Percentiles rank a stretch among this genome's conserved stretches.
Conservation (phyloP, 2,329 filamentous ascomycete genomes). For the Cladophialophora chaetospira region DNA sequence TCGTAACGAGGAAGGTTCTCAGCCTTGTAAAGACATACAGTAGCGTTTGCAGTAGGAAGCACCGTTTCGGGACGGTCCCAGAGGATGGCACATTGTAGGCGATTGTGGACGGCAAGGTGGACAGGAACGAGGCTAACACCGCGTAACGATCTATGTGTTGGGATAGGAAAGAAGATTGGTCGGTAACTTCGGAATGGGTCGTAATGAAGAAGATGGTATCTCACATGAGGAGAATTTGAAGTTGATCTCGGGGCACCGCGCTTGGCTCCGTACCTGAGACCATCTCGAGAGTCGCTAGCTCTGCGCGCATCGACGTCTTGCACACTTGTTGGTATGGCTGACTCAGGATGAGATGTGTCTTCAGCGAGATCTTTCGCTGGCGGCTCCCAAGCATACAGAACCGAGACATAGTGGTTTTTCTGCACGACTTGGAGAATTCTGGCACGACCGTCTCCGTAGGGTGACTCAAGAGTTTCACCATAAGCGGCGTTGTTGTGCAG, state of each 20-base stretch:
- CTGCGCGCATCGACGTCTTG: not conserved
- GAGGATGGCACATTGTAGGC: constrained; percentile 24
- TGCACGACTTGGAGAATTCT: constrained; percentile 26
- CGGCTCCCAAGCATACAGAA: constrained; percentile 20
- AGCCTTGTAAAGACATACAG: constrained; percentile 21
- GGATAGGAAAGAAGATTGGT: constrained; percentile 22
- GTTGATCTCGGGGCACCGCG: not conserved
- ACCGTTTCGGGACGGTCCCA: constrained; percentile 20
- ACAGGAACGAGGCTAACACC: constrained; percentile 19
- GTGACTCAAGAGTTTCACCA: constrained; percentile 14
- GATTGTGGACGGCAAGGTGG: constrained; percentile 23
- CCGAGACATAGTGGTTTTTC: constrained; percentile 6
- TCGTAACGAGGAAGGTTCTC: constrained; percentile 11
- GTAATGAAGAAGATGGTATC: constrained; percentile 23
- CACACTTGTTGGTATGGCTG: not conserved
- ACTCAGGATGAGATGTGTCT: constrained; percentile 1
- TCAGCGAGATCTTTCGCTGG: constrained; percentile 3
- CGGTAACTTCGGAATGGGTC: constrained; percentile 18
- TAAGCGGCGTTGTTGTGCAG: not conserved
- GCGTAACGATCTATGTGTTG: constrained; percentile 10
- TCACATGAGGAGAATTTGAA: not conserved
- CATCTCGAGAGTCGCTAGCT: not conserved
- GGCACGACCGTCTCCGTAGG: constrained; percentile 17
- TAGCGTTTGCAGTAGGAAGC: constrained; percentile 13
- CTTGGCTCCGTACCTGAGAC: not conserved